Evolutionary conservation across 1,139 yeast genomes (phyloP), one percentile per base, ranked within the genome.

Genomic region (Yamadazyma dendronema): DNA sequence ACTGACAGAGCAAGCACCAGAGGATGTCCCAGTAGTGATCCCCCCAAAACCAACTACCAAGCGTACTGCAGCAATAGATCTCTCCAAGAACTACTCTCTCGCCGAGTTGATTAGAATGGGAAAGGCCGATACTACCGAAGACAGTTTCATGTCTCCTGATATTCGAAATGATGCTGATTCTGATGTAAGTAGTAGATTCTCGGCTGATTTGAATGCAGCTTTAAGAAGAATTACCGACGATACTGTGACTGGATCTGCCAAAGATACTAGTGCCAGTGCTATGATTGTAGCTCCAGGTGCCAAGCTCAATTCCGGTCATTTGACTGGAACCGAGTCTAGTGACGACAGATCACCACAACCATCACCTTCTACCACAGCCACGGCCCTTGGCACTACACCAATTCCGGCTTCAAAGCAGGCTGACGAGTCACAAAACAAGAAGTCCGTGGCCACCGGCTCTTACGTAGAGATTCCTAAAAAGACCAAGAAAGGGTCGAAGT

Each of bases 161-260:
- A 28, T 37, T 9, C 33, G 26, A 7, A 30, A 44, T 34, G 49
- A 48, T 24, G 35, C 46, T 8, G 43, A 41, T 30, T 43, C 46
- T 4, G 46, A 44, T 32, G 46, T 31, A 4, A 48, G 50, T 30
- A 46, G 50, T 16, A 41, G 37, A 24, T 46, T 46, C 30, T 47
- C 52, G 4, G 41, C 50, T 21, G 47, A 48, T 29, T 40, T 48
- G 33, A 46, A 46, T 37, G 50, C 50, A 10, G 52, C 50, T 4
- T 34, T 47, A 13, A 36, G 37, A 15, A 41, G 50, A 31, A 40
- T 46, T 11, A 39, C 47, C 19, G 41, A 35, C 12, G 46, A 42
- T 21, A 26, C 7, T 26, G 29, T 26, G 6, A n/a, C 13, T 7
- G 29, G 29, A 14, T 26, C 29, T 14, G 29, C 17, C 9, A 26